Evolutionary conservation across 176 grass and related monocot genomes (phyloP).

Genomic region (Poa pratensis): DNA sequence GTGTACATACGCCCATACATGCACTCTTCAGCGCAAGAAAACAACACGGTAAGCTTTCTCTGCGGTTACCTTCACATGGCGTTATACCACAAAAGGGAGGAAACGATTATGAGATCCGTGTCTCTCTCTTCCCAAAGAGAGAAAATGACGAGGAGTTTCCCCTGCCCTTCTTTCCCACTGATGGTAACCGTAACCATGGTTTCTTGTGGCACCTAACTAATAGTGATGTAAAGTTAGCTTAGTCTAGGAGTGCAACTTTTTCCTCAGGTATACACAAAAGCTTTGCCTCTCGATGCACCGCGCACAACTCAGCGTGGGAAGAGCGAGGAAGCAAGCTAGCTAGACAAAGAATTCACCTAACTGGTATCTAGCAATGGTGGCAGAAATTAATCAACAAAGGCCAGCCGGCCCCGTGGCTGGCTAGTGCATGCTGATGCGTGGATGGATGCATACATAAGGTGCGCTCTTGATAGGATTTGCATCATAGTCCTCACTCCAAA

Average conservation of each 20-base stretch:
- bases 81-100: background rate
- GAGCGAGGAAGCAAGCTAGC: background rate
- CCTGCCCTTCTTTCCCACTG: slow-evolving; percentile 22
- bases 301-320: background rate
- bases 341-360: slow-evolving; percentile 13
- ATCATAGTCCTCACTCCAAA: slow-evolving; percentile 14
- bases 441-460: slow-evolving; percentile 18
- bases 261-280: background rate
- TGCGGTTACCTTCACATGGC: background rate
- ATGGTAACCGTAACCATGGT: slow-evolving; percentile 1
- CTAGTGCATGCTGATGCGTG: slow-evolving; percentile 60
- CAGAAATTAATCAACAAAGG: slow-evolving; percentile 24
- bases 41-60: no score
- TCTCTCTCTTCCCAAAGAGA: slow-evolving; percentile 28
- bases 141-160: slow-evolving; percentile 29
- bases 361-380: slow-evolving; percentile 28
- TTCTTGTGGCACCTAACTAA: slow-evolving; percentile 14
- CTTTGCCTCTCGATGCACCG: background rate
- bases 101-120: background rate
- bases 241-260: background rate
- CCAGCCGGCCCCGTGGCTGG: slow-evolving; percentile 24
- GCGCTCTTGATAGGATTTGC: slow-evolving; percentile 61
- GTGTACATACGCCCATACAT: background rate
- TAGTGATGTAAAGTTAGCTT: background rate
- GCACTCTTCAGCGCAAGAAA: background rate